Conservation (phyloP, 106 monocot species). For the Acanthochlamys bracteata region DNA sequence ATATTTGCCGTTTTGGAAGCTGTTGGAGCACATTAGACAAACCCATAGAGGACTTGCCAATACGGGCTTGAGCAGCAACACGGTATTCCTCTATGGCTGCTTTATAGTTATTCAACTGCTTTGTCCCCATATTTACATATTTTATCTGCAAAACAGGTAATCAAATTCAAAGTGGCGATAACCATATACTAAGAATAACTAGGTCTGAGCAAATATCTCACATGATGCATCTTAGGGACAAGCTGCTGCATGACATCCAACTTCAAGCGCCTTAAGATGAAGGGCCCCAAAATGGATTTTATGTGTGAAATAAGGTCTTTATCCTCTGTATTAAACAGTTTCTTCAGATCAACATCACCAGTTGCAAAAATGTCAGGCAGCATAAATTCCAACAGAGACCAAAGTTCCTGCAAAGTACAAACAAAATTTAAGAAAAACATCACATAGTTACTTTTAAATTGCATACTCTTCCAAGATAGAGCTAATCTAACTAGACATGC, state of each 20-base stretch:
- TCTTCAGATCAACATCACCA: constrained; percentile 78
- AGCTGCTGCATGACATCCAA: constrained; percentile 99
- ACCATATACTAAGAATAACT: too few species aligned
- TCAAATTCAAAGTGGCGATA: too few species aligned
- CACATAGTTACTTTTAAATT: neutral
- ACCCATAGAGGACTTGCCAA: constrained; percentile 19
- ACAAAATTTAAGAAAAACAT: neutral
- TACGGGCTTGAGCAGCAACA: constrained; percentile 60
- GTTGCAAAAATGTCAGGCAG: constrained; percentile 95
- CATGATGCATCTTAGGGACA: constrained; percentile 84
- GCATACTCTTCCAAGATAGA: neutral
- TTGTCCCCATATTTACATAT: constrained; percentile 70
- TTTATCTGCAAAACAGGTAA: constrained; percentile 46
- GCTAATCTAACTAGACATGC: neutral
- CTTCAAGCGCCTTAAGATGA: constrained; percentile 92
- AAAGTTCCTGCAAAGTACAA: constrained; percentile 63
- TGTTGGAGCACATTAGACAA: constrained; percentile 24
- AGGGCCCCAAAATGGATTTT: constrained; percentile 96
- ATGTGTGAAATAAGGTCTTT: constrained; percentile 64
- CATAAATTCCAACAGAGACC: constrained; percentile 99
- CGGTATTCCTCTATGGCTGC: constrained; percentile 76
- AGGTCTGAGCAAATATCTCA: constrained; percentile 17
- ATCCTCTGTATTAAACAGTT: constrained; percentile 69
- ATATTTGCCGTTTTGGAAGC: constrained; percentile 88
- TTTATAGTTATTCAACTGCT: constrained; percentile 57